Evolutionary conservation across 148 eudicot genomes (phyloP), one percentile per base, ranked within the genome.

Genomic region (Oxyria digyna): DNA sequence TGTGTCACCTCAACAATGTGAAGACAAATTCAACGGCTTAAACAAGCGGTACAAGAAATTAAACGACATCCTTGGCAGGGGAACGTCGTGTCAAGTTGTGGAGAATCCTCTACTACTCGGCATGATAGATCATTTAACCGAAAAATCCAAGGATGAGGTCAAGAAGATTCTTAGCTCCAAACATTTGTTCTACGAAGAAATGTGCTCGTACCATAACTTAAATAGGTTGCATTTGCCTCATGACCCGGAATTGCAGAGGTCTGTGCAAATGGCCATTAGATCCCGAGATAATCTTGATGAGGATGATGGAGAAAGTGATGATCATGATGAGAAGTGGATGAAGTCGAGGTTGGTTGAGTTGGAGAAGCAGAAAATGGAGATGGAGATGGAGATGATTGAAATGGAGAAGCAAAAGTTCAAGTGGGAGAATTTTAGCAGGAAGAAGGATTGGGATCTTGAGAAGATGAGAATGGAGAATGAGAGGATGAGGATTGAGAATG

Each of bases 141-240:
- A 59, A 1, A 59, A 59, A 6, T 18, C 65, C 37, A 59, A 29
- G 65, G 65, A 59, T 14, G 38, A 59, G 17, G 65, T 59, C 37
- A 59, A 13, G 6, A 59, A 31, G 38, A 59, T 59, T 1, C 18
- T 59, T 37, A 59, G 37, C 65, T 59, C 65, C 0, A 59, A 59
- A 13, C 65, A 59, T 29, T 31, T 59, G 38, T 59, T 59, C 65
- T 59, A 59, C 6, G 65, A 59, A 59, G 37, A 59, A 59, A 59
- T 59, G 65, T 59, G 65, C n/a, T 59, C 65, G 1, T 59, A 59
- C 15, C 65, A 59, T 59, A 59, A 59, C 17, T 7, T 35, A 15
- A 59, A 59, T 15, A 59, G 38, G 65, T 7, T 59, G 18, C 37
- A 13, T 29, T 59, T 59, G 37, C 65, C 65, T 59, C 38, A 14